phyloP scores from a whole-genome alignment of 2,329 filamentous ascomycete genomes.

The Talaromyces sp. region DNA sequence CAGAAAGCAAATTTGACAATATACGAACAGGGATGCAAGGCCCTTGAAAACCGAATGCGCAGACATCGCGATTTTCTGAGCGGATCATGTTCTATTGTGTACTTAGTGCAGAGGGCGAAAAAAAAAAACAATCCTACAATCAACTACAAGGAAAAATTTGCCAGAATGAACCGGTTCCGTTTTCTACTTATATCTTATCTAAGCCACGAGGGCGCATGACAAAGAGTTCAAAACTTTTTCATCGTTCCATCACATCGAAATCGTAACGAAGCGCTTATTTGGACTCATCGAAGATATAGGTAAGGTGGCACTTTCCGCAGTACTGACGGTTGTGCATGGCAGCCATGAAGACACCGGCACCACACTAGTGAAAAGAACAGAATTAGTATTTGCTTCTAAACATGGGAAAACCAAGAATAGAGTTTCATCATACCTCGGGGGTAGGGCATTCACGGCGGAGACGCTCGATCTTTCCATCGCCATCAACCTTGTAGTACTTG shows the following conservation, averaged over 20 bases:
- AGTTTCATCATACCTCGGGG: constrained; percentile 69
- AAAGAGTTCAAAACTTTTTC: background rate
- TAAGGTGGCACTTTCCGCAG: constrained; percentile 70
- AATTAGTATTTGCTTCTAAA: constrained; percentile 19
- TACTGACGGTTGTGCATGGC: constrained; percentile 99
- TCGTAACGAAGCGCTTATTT: constrained; percentile 41
- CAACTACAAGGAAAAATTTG: background rate
- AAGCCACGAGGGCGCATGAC: constrained; percentile 5
- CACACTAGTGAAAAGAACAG: constrained; percentile 72
- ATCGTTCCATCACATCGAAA: constrained; percentile 8
- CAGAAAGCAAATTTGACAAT: constrained; percentile 40
- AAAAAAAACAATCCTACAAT: background rate
- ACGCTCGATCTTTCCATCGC: constrained; percentile 99
- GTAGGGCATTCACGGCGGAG: constrained; percentile 95
- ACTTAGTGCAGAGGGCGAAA: too few relatives aligned
- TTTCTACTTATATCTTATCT: constrained; percentile 8
- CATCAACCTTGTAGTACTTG: constrained; percentile 99
- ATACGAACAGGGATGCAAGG: constrained; percentile 27
- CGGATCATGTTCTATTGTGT: too few relatives aligned
- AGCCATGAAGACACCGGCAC: constrained; percentile 99
- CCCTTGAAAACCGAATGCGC: background rate
- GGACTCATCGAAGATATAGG: constrained; percentile 65
- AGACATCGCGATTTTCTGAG: background rate
- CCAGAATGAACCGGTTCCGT: constrained; percentile 10
- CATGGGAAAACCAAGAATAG: background rate